Evolutionary conservation across 2,329 filamentous ascomycete species (phyloP).

Genomic region (Microdochium bolleyi): DNA sequence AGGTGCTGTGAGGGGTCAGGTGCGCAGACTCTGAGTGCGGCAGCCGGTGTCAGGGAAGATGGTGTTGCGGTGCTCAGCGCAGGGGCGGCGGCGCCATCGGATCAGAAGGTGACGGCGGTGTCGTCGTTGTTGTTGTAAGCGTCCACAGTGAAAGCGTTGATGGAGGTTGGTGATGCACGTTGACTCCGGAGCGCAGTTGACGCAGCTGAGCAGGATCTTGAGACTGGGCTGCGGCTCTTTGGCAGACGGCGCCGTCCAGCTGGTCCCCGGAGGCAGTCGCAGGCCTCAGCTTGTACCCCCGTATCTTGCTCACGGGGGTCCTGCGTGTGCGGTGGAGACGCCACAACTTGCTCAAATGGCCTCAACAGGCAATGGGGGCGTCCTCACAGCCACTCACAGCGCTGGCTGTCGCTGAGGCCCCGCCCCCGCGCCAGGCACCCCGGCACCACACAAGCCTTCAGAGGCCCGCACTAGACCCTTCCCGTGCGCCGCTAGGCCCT

Average conservation of each 20-base stretch:
- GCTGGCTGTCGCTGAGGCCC: background rate
- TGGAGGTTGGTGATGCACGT: no score
- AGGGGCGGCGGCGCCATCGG: background rate
- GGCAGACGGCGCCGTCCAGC: no score
- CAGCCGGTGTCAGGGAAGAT: background rate
- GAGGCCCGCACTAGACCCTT: no score
- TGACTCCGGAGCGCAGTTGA: no score
- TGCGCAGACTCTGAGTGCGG: background rate
- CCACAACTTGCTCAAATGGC: constrained; percentile 43
- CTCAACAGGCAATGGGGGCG: constrained; percentile 20
- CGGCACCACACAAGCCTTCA: background rate
- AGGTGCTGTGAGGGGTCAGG: background rate
- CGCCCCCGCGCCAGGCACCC: background rate
- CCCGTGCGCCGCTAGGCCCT: no score
- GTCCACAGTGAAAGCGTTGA: background rate
- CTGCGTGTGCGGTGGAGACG: no score
- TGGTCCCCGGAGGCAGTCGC: no score
- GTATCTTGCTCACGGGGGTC: background rate
- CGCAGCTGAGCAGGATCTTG: background rate
- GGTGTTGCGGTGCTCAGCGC: background rate
- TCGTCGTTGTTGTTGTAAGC: background rate
- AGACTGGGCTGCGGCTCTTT: background rate
- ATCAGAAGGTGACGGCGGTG: background rate
- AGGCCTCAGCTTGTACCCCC: background rate
- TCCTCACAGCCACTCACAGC: constrained; percentile 6